Base-by-base conservation (phyloP, 164 flowering plant species). In the Cinnamomum chago region DNA sequence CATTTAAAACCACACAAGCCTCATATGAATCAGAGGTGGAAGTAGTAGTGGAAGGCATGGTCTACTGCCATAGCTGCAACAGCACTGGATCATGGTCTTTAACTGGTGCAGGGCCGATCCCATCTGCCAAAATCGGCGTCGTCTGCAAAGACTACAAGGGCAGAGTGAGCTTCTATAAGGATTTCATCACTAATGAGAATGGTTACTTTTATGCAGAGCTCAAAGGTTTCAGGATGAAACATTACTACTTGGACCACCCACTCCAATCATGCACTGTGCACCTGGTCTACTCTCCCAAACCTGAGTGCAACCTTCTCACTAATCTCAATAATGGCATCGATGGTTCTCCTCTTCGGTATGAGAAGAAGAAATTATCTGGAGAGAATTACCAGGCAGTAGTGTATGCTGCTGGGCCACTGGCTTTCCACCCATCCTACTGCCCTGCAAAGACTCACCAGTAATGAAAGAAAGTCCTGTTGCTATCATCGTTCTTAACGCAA, bases 51-150 rank as follows among this genome's bases (percentile, higher is more conserved):
- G 97, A 91, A 83, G 97, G 95, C 51, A 74, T 87, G 75, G 91
- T 95, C 35, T 90, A 86, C 77, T 91, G 98, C 86, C 95, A 94
- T 75, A 87, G 89, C 83, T 94, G 98, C 66, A 68, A 87, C 23
- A 55, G 55, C 4, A 51, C 33, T 0, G 91, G 92, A 17, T 73
- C 92, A 4, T 86, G 91, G 95, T 84, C 90, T 4, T 66, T 91
- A 68, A 65, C 80, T 0, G 86, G 69, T 0, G 93, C 97, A 40
- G 51, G 84, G 78, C 92, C 96, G 5, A 83, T 92, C 17, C 71
- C 82, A 2, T 67, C 80, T 0, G 95, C 96, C 5, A 87, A 84
- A 75, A 86, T 90, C 4, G 81, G 94, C 35, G 92, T 93, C 12
- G 79, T 79, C 66, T 95, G 98, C 89, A 91, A 85, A 73, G 85